Percentiles rank a stretch among this genome's conserved stretches.
phyloP scores from a whole-genome alignment of 225 moss, liverwort and hornwort genomes.

The Sphagnum tenellum region DNA sequence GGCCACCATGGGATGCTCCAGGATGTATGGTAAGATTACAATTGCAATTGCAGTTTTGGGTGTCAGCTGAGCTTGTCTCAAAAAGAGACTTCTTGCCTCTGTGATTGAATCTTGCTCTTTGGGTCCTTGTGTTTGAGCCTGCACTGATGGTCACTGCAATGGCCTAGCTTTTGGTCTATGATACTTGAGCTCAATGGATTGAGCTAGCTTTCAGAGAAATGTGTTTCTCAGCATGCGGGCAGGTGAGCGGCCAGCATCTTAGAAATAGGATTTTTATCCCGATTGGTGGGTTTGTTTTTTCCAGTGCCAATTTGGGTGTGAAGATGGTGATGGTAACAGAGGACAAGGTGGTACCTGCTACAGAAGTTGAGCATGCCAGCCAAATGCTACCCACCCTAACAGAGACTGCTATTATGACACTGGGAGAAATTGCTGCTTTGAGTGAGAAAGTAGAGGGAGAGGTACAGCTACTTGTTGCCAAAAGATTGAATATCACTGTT shows the following conservation, averaged over 20 bases:
- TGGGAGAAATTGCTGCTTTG: conserved; percentile 76
- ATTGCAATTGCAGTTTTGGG: too few species aligned
- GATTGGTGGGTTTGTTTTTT: conserved; percentile 10
- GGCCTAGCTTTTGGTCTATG: too few species aligned
- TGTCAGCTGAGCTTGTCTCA: too few species aligned
- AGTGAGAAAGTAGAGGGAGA: conserved; percentile 86
- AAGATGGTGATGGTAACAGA: conserved; percentile 65
- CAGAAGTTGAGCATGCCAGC: conserved; percentile 30
- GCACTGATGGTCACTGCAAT: too few species aligned
- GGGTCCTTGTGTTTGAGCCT: too few species aligned
- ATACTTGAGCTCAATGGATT: too few species aligned
- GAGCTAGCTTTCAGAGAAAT: too few species aligned
- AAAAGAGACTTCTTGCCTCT: too few species aligned
- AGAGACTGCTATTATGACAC: conserved; percentile 76
- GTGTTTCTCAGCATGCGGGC: too few species aligned
- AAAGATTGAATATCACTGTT: background rate
- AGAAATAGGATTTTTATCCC: background rate
- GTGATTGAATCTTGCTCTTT: too few species aligned
- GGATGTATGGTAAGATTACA: conserved; percentile 61
- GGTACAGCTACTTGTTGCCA: conserved; percentile 8
- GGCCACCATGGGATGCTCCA: conserved; percentile 81
- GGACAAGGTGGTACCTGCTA: conserved; percentile 39
- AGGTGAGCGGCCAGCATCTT: too few species aligned
- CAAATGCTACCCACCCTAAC: conserved; percentile 34
- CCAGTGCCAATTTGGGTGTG: conserved; percentile 79